These are phyloP conservation scores for baker's yeast (Saccharomyces cerevisiae) DNA, from an alignment of 805 yeast species.

Conservation along the genomic window DNA sequence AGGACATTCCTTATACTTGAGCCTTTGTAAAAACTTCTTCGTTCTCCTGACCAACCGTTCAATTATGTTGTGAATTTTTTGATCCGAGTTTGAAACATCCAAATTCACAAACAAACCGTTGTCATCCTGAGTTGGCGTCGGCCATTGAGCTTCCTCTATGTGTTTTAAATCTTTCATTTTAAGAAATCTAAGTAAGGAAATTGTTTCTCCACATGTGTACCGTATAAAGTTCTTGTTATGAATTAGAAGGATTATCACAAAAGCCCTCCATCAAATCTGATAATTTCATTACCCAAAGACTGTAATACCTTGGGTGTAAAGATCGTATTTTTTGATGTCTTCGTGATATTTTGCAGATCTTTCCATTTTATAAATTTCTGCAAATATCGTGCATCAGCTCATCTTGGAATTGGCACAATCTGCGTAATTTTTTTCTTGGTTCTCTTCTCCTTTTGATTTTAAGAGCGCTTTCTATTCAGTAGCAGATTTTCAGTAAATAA, in stretches of 20 bases:
- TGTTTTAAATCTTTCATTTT: background rate
- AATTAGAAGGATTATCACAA: conserved; percentile 3
- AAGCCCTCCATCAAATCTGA: conserved; percentile 4
- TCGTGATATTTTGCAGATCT: conserved; percentile 3
- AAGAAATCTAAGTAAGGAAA: background rate
- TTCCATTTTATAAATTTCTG: background rate
- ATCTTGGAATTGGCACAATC: too few relatives aligned
- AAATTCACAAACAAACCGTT: background rate
- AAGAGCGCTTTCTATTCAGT: background rate
- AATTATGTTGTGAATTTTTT: background rate
- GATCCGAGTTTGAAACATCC: background rate
- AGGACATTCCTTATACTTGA: conserved; percentile 6
- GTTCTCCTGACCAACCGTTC: background rate
- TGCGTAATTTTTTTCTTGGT: too few relatives aligned
- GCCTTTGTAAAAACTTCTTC: conserved; percentile 2
- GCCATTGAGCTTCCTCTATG: background rate
- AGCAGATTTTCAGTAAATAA: background rate
- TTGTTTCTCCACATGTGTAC: background rate
- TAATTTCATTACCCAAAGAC: conserved; percentile 7
- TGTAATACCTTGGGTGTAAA: too few relatives aligned
- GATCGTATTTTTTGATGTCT: too few relatives aligned
- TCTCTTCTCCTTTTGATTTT: background rate
- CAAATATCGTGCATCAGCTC: background rate
- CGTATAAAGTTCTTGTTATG: conserved; percentile 3
- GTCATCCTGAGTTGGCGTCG: background rate